Evolutionary conservation across 805 yeast species (phyloP), one percentile per base, ranked within the genome.

Genomic region (Pichia gijzeniarum): DNA sequence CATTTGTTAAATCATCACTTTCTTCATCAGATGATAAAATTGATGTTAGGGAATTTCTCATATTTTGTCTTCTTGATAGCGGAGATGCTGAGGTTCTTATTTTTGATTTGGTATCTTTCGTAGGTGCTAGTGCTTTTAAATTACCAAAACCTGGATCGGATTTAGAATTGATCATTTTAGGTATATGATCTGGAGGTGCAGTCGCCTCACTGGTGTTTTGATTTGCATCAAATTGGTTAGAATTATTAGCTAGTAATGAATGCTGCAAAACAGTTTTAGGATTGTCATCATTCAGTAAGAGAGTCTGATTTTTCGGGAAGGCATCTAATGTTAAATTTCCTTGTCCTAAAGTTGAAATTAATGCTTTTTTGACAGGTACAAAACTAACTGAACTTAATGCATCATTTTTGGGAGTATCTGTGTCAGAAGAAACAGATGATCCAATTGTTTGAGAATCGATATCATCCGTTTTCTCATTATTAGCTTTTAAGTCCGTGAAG

Each of bases 321-420:
- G 55, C 45, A 18, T 62, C 69, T 12, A 73, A 55, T 0, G 69
- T 53, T 35, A 77, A 61, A 21, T 68, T 64, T 2, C 82, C 82
- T 36, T 66, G 60, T 2, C 82, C 82, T 40, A 77, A 46, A 0
- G 79, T 68, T 44, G 65, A 69, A 20, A 76, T 48, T 0, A 77
- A 71, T 3, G 77, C 64, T 35, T 70, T 70, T 39, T 74, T 63
- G 4, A 77, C 60, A 0, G 79, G 71, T 44, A 64, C 71, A 52
- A 77, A 77, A 27, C 66, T 71, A 18, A 77, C 72, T 22, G 63
- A 62, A 8, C 65, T 56, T 6, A 39, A 13, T 3, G 35, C 37
- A 12, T 42, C 45, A 25, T 38, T 36, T n/a, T 17, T 35, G 2
- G 32, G 17, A 16, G 43, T 28, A 20, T 41, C 16, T 16, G 40